Percentiles rank a stretch among this genome's conserved stretches.
Conservation (phyloP, 805 yeast genomes). For the Wickerhamiella occidentalis region DNA sequence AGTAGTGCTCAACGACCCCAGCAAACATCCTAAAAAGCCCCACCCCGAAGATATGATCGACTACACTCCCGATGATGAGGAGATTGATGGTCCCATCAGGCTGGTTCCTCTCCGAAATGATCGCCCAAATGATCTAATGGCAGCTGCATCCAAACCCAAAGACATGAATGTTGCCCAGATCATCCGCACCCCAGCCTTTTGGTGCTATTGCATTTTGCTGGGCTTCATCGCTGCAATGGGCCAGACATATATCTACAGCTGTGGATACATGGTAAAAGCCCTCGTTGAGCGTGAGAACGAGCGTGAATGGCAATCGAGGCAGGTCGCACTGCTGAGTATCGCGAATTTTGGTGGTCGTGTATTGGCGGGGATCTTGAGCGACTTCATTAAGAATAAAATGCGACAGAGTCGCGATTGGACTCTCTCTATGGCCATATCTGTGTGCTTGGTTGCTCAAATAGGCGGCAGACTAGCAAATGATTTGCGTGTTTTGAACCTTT, state of each 20-base stretch:
- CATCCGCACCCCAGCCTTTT: constrained; percentile 31
- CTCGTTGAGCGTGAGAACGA: constrained; percentile 21
- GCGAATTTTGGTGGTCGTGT: constrained; percentile 58
- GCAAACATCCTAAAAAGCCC: background rate
- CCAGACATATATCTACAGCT: constrained; percentile 62
- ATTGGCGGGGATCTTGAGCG: constrained; percentile 52
- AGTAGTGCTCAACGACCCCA: constrained; percentile 16
- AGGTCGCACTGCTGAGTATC: constrained; percentile 59
- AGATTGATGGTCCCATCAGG: constrained; percentile 6
- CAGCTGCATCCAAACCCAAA: constrained; percentile 4
- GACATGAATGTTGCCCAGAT: constrained; percentile 14
- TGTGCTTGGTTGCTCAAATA: constrained; percentile 41
- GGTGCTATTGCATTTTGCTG: constrained; percentile 39
- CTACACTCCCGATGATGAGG: constrained; percentile 9
- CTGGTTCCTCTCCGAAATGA: constrained; percentile 1
- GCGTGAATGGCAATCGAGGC: constrained; percentile 46
- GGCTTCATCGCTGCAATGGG: constrained; percentile 54
- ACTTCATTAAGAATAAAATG: constrained; percentile 38
- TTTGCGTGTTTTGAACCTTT: constrained; percentile 31
- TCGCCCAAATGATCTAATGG: background rate
- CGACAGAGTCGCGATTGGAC: constrained; percentile 39
- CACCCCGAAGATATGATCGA: constrained; percentile 3
- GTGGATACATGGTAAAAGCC: constrained; percentile 57
- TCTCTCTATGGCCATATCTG: constrained; percentile 39
- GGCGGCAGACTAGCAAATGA: constrained; percentile 4